Conservation (phyloP, 495 filamentous ascomycete species). For the Tricharina praecox region DNA sequence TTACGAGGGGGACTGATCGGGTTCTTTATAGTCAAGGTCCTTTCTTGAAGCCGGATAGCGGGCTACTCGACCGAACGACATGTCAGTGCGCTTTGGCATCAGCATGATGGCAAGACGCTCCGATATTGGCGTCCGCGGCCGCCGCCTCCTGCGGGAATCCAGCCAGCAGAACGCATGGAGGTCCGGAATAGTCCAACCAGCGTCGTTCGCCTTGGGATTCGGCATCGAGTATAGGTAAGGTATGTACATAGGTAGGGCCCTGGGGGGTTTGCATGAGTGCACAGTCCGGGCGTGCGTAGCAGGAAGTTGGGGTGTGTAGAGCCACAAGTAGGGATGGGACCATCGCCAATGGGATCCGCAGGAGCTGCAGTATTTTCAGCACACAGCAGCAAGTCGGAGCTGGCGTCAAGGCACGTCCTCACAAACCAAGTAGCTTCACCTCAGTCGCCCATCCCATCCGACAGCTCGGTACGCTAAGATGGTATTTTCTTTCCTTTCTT, state of each 20-base stretch:
- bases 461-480: conserved; percentile 5
- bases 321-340: not conserved
- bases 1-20: not conserved
- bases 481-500: not conserved
- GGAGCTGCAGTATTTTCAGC: conserved; percentile 7
- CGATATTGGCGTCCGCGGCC: not conserved
- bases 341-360: conserved; percentile 5
- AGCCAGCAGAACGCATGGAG: not conserved
- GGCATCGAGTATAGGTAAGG: too few species aligned
- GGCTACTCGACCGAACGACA: not conserved
- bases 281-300: too few species aligned
- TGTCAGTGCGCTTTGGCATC: conserved; percentile 1
- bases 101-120: not conserved
- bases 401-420: conserved; percentile 1
- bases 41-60: not conserved
- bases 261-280: too few species aligned
- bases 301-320: not conserved
- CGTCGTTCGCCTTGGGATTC: not conserved
- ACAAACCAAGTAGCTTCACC: not conserved
- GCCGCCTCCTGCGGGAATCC: not conserved
- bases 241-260: too few species aligned
- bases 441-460: not conserved
- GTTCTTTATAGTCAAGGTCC: conserved; percentile 7
- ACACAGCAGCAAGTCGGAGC: conserved; percentile 6
- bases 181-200: too few species aligned